Percentiles rank a stretch among this genome's conserved stretches.
Conservation (phyloP, 768 basidiomycete genomes). For the Pisolithus tinctorius region DNA sequence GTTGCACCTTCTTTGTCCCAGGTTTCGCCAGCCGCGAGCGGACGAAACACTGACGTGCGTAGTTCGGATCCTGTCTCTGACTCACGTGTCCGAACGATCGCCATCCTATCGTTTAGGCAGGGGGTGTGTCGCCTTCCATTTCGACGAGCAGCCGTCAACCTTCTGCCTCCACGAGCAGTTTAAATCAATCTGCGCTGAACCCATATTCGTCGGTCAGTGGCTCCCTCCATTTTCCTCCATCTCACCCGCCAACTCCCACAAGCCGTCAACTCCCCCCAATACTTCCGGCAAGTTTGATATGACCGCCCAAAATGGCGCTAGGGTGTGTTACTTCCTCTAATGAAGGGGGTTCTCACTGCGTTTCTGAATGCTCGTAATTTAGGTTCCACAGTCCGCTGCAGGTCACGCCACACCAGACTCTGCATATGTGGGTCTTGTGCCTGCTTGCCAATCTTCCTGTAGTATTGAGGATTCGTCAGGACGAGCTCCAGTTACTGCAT, state of each 20-base stretch:
- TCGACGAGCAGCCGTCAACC: background rate
- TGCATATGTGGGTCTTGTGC: conserved; percentile 17
- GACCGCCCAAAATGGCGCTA: background rate
- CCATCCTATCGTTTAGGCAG: conserved; percentile 7
- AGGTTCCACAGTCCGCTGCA: conserved; percentile 5
- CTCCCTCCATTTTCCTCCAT: conserved; percentile 2
- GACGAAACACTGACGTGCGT: conserved; percentile 7
- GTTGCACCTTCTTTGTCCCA: conserved; percentile 3
- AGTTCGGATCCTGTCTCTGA: conserved; percentile 9
- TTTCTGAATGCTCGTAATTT: background rate
- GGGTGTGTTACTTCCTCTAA: background rate
- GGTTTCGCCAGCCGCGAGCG: conserved; percentile 1
- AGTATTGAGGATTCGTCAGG: conserved; percentile 10
- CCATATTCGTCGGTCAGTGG: conserved; percentile 11
- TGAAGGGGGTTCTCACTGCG: background rate
- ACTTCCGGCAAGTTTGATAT: background rate
- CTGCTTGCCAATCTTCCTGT: background rate
- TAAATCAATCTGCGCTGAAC: conserved; percentile 1
- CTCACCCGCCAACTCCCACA: conserved; percentile 7
- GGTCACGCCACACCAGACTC: conserved; percentile 7
- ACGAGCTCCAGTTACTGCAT: conserved; percentile 28
- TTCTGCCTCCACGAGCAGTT: conserved; percentile 6
- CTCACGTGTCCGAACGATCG: conserved; percentile 9
- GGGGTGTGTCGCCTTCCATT: conserved; percentile 8
- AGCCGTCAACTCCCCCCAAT: conserved; percentile 7